Conservation (phyloP, 345 rosid species). For the Brassica carinata region DNA sequence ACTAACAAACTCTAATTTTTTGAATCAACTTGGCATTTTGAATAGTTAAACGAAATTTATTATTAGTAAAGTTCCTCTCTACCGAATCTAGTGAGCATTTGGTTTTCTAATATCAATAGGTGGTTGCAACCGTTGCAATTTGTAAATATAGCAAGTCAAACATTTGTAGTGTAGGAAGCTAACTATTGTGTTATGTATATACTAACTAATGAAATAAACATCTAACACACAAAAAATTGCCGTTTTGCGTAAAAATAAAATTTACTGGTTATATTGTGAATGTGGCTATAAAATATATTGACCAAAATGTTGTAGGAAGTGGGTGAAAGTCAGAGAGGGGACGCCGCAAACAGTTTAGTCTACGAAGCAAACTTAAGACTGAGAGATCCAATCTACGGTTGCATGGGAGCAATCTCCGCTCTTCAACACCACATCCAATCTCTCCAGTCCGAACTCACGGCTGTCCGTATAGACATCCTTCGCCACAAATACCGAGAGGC, state of each 20-base stretch:
- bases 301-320: slow-evolving; percentile 51
- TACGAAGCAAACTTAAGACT: slow-evolving; percentile 77
- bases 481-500: slow-evolving; percentile 59
- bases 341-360: slow-evolving; percentile 75
- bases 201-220: background rate
- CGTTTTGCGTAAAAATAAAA: background rate
- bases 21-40: background rate
- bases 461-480: slow-evolving; percentile 62
- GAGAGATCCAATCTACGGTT: slow-evolving; percentile 78
- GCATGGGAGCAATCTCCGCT: slow-evolving; percentile 75
- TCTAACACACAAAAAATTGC: background rate
- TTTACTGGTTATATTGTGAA: background rate
- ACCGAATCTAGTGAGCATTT: background rate
- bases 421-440: slow-evolving; percentile 73
- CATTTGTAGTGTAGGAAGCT: background rate
- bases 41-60: background rate
- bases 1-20: background rate
- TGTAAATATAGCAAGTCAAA: background rate
- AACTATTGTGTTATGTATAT: background rate
- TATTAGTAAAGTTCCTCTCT: background rate
- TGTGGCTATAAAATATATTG: background rate
- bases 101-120: background rate
- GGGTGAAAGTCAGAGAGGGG: slow-evolving; percentile 68
- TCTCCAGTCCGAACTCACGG: slow-evolving; percentile 57
- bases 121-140: background rate